Conservation (phyloP, 2,329 filamentous ascomycete genomes). For the Lecanicillium sp. region DNA sequence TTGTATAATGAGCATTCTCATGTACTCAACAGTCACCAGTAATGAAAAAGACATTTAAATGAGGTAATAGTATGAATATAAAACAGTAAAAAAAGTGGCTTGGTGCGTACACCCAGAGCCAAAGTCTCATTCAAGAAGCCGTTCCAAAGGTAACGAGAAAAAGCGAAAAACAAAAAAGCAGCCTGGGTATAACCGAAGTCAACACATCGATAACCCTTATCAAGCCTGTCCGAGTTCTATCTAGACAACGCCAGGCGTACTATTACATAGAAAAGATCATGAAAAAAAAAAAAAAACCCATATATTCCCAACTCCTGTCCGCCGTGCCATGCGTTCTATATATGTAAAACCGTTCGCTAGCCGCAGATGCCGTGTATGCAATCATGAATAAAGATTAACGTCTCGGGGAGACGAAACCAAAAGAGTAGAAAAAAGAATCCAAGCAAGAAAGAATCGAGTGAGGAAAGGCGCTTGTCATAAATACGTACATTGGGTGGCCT, state of each 20-base stretch:
- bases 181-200: no score
- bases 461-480: not conserved
- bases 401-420: no score
- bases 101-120: conserved; percentile 19
- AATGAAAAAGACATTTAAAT: no score
- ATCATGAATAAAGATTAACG: not conserved
- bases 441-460: not conserved
- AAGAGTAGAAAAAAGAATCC: conserved; percentile 2
- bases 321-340: conserved; percentile 10
- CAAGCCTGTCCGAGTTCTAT: not conserved
- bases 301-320: conserved; percentile 2
- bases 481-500: not conserved
- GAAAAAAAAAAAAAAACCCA: conserved; percentile 1
- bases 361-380: conserved; percentile 8
- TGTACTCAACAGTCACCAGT: no score
- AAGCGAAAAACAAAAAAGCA: not conserved
- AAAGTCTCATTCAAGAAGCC: conserved; percentile 10
- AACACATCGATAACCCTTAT: no score
- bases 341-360: conserved; percentile 8
- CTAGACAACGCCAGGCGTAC: not conserved
- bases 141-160: not conserved
- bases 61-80: no score
- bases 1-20: no score
- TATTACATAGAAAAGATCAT: conserved; percentile 4
- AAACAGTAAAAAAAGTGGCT: conserved; percentile 7